Base-by-base conservation (phyloP, 2,329 filamentous ascomycete genomes). In the Colletotrichum acutatum region DNA sequence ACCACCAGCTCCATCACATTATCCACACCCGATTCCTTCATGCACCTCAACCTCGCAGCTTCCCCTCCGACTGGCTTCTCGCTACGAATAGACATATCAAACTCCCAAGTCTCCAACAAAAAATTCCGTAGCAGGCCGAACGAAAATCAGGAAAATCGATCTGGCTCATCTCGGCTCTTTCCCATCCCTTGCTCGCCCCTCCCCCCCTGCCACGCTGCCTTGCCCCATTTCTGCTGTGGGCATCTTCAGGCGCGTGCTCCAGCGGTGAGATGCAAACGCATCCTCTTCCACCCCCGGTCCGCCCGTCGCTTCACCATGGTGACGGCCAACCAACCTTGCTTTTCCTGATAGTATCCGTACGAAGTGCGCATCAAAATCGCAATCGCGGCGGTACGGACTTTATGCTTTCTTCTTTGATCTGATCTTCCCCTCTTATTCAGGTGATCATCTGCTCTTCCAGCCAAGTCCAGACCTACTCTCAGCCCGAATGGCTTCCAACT, bases 161-260 rank as follows among this genome's bases (percentile, higher is more conserved):
- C 59, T 69, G 53, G 42, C 59, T 72, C 65, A 72, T 72, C 32
- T 69, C 59, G 66, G 66, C 70, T 70, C 66, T 59, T 59, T 56
- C 42, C 59, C 66, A 70, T 68, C 57, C 68, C 68, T 68, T 71
- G 64, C 56, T 37, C 42, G 42, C 42, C 34, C 57, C 24, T 42
- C 65, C 58, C 65, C 65, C 64, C 65, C 58, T 59, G 26, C 4
- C 54, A n/a, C 54, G 26, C 54, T 30, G 59, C 14, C 5, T 24
- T 11, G 59, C 30, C 59, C 70, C 70, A 34, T 63, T 22, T 22
- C n/a, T 28, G 30, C 32, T 59, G 66, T 69, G 70, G 66, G 42
- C 54, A 26, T 34, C n/a, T 1, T 34, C 14, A 6, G 42, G 28
- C 46, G 57, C 57, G 68, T 52, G 68, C 62, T 34, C 16, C 64